Evolutionary conservation across 441 rosid genomes (phyloP).

Genomic region (Arabidopsis hybrid): DNA sequence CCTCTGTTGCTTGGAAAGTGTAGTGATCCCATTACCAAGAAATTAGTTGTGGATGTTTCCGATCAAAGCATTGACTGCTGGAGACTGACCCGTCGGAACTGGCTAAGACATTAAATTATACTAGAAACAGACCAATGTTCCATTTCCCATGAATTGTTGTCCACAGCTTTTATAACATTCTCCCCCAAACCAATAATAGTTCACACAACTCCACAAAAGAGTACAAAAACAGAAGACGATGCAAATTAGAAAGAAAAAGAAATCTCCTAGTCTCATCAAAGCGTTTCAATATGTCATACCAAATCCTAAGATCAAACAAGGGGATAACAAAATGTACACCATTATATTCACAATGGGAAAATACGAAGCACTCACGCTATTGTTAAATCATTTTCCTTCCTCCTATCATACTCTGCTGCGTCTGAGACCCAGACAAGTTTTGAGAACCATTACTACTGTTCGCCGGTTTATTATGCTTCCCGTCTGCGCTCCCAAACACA

Average conservation of each 20-base stretch:
- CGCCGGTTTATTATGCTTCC: slow-evolving; percentile 54
- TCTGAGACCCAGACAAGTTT: slow-evolving; percentile 53
- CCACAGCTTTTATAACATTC: background rate
- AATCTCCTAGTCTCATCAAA: slow-evolving; percentile 30
- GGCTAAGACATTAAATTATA: too few species aligned
- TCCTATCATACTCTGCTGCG: slow-evolving; percentile 74
- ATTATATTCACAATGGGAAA: slow-evolving; percentile 54
- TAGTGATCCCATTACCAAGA: too few species aligned
- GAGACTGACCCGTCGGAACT: too few species aligned
- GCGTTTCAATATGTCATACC: slow-evolving; percentile 18
- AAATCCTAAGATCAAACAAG: slow-evolving; percentile 34
- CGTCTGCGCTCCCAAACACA: slow-evolving; percentile 75
- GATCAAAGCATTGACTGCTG: too few species aligned
- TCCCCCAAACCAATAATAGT: slow-evolving; percentile 17
- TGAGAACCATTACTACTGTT: slow-evolving; percentile 43
- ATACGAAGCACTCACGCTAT: slow-evolving; percentile 12
- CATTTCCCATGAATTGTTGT: background rate
- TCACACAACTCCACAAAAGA: slow-evolving; percentile 1
- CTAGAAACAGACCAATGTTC: background rate
- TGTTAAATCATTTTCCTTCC: slow-evolving; percentile 63
- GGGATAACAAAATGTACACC: slow-evolving; percentile 32
- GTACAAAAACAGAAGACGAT: background rate
- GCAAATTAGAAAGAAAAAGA: background rate
- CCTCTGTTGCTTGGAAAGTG: too few species aligned
- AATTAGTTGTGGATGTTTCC: too few species aligned